phyloP scores from a whole-genome alignment of 2,329 filamentous ascomycete species.

The Hypocrella siamensis region DNA sequence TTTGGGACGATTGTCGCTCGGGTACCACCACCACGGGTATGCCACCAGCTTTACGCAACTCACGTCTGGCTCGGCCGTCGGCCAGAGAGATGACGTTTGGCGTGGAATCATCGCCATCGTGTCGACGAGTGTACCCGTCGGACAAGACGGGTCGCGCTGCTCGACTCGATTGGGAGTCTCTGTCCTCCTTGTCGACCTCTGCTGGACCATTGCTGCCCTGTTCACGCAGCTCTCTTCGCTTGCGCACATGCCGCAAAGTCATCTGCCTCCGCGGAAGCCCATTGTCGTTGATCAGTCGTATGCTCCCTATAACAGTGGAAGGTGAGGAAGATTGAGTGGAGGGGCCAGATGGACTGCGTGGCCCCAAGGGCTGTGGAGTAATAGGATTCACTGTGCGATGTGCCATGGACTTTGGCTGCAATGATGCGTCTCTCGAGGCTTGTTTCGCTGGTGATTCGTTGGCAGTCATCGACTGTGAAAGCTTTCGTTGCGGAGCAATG shows the following conservation, averaged over 20 bases:
- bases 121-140: constrained; percentile 12
- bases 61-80: constrained; percentile 39
- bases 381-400: no score
- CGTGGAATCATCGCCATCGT: constrained; percentile 33
- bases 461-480: constrained; percentile 23
- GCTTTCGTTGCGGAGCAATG: constrained; percentile 29
- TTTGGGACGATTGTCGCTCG: constrained; percentile 37
- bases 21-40: constrained; percentile 50
- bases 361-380: no score
- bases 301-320: constrained; percentile 43
- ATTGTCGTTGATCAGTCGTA: constrained; percentile 34
- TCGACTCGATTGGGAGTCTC: constrained; percentile 7
- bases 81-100: constrained; percentile 32
- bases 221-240: constrained; percentile 34
- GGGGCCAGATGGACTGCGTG: no score
- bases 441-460: constrained; percentile 22
- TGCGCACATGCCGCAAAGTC: constrained; percentile 46
- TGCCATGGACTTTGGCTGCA: no score
- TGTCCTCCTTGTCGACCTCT: constrained; percentile 4
- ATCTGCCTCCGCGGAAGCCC: constrained; percentile 26
- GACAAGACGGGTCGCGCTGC: constrained; percentile 14
- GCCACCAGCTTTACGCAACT: constrained; percentile 41
- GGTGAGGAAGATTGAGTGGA: constrained; percentile 32
- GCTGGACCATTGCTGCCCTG: constrained; percentile 13
- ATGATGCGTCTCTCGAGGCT: no score